Evolutionary conservation across 768 basidiomycete genomes (phyloP), one percentile per base, ranked within the genome.

Genomic region (Podaxis mareebaensis): DNA sequence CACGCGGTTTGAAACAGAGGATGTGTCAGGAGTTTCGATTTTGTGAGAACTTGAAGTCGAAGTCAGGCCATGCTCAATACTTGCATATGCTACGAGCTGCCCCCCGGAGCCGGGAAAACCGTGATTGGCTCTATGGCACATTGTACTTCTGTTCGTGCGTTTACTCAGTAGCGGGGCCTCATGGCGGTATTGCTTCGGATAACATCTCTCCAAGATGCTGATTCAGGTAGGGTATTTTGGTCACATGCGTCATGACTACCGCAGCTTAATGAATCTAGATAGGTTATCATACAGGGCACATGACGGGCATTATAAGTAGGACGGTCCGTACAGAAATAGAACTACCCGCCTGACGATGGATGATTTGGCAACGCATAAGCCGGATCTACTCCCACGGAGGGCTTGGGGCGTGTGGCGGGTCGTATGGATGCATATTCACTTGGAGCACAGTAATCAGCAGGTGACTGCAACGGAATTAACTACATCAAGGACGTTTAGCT

Each of bases 11-110:
- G 36, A 24, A 53, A 13, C 39, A 22, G 51, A 4, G 15, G 22
- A 22, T 2, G 17, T 12, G 49, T 49, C 30, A 49, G 48, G 12
- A 13, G 33, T 24, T 26, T 1, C 17, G 10, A 4, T 13, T 40
- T 40, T 53, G 60, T 61, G 60, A 44, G 60, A 61, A 53, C 20
- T 17, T n/a, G 20, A 36, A 33, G 52, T 53, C 52, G n/a, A 61
- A 1, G 22, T 53, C 52, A 53, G 51, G 51, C 39, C 17, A 53
- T 22, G 12, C 20, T 51, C 30, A 17, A 39, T 10, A 3, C 28
- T 12, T 7, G 20, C 26, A 61, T 26, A 13, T 33, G 60, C 22
- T 61, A 12, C 39, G 28, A 15, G 38, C 26, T 13, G n/a, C 22
- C 17, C 20, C n/a, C 52, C 20, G 8, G 10, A 42, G 6, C 39